Evolutionary conservation across 2,329 filamentous ascomycete species (phyloP).

Genomic region (Chlorencoelia australis): DNA sequence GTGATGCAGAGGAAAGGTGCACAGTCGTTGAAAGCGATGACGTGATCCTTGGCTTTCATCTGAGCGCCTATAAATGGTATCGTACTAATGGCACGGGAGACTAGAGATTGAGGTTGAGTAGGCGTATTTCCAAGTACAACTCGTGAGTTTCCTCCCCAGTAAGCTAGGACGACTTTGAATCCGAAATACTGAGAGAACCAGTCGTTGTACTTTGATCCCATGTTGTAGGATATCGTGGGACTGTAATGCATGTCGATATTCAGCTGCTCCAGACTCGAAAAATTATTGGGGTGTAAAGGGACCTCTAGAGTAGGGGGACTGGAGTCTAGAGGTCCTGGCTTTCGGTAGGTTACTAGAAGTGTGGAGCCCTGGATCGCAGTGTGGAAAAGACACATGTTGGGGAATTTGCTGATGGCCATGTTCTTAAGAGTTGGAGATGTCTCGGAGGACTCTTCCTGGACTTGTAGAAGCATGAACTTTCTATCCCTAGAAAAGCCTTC

Average conservation of each 20-base stretch:
- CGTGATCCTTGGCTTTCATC: constrained; percentile 28
- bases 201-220: constrained; percentile 47
- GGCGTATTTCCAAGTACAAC: constrained; percentile 44
- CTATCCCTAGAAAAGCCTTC: constrained; percentile 58
- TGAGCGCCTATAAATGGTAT: constrained; percentile 15
- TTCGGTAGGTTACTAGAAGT: constrained; percentile 34
- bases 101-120: constrained; percentile 9
- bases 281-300: constrained; percentile 42
- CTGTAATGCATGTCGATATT: constrained; percentile 51
- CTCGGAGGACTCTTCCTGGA: constrained; percentile 26
- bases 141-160: constrained; percentile 51
- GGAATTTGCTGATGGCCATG: constrained; percentile 48
- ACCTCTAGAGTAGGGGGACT: constrained; percentile 36
- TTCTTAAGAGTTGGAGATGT: constrained; percentile 35
- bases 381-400: constrained; percentile 53
- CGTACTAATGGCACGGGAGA: constrained; percentile 11
- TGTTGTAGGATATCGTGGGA: constrained; percentile 47
- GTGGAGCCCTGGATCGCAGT: constrained; percentile 38
- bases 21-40: constrained; percentile 62
- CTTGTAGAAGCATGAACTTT: constrained; percentile 57
- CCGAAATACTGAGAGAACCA: constrained; percentile 64
- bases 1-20: constrained; percentile 68
- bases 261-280: constrained; percentile 35
- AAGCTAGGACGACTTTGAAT: constrained; percentile 49
- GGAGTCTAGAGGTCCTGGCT: constrained; percentile 13